phyloP scores from a whole-genome alignment of 2,329 filamentous ascomycete species.

The Trichoderma koningiopsis region DNA sequence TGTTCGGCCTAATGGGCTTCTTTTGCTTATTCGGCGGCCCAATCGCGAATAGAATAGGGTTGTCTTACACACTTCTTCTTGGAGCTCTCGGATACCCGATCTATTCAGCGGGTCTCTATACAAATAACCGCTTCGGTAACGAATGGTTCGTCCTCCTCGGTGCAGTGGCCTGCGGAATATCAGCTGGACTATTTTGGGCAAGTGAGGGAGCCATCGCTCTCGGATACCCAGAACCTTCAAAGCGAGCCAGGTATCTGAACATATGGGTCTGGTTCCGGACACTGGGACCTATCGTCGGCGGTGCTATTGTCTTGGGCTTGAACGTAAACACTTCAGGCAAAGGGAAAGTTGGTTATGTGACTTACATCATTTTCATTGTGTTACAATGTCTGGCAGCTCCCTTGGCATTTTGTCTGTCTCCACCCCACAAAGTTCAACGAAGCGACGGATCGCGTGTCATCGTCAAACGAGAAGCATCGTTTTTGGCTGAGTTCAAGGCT shows the following conservation, averaged over 20 bases:
- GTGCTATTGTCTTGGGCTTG: conserved; percentile 49
- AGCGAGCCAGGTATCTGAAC: conserved; percentile 45
- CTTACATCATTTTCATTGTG: conserved; percentile 36
- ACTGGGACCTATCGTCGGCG: conserved; percentile 50
- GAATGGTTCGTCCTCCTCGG: conserved; percentile 55
- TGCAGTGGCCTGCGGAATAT: conserved; percentile 50
- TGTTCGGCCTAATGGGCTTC: conserved; percentile 49
- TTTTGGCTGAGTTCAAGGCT: conserved; percentile 32
- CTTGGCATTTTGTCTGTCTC: conserved; percentile 34
- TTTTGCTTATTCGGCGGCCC: conserved; percentile 52
- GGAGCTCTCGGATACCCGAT: conserved; percentile 52
- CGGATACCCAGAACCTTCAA: conserved; percentile 51
- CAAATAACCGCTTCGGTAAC: conserved; percentile 53
- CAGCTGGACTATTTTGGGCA: conserved; percentile 54
- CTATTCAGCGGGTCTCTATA: conserved; percentile 52
- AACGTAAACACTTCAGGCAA: conserved; percentile 37
- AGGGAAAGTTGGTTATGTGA: conserved; percentile 34
- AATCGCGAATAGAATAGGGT: conserved; percentile 51
- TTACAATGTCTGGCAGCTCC: conserved; percentile 35
- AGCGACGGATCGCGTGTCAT: conserved; percentile 33
- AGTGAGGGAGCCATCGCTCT: conserved; percentile 53
- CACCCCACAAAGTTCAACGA: conserved; percentile 35
- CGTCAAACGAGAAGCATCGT: conserved; percentile 30
- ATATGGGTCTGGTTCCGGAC: conserved; percentile 51
- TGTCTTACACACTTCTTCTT: conserved; percentile 48